Conservation (phyloP, 2,329 filamentous ascomycete species). For the Pseudophaeomoniella oleicola region DNA sequence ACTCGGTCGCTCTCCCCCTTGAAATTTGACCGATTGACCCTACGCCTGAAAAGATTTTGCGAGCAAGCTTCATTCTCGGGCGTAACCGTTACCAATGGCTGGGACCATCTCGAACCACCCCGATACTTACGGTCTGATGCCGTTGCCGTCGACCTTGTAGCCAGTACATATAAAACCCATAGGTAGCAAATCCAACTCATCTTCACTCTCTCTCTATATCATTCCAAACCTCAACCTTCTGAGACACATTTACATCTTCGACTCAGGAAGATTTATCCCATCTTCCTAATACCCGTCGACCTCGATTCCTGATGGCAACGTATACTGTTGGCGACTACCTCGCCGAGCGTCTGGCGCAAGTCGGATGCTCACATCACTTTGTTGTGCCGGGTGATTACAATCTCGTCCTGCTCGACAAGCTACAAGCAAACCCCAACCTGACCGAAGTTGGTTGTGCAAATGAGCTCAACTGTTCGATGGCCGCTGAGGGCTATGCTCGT, state of each 20-base stretch:
- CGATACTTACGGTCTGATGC: not conserved
- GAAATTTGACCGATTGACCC: not conserved
- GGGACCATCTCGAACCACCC: not conserved
- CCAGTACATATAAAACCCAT: not conserved
- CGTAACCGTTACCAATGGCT: not conserved
- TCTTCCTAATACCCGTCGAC: too few species aligned
- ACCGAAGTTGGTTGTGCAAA: slow-evolving; percentile 15
- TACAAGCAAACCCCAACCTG: slow-evolving; percentile 12
- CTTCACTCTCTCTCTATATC: not conserved
- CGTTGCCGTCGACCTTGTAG: not conserved
- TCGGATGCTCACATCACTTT: not conserved
- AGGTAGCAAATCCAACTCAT: not conserved
- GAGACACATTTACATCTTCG: not conserved
- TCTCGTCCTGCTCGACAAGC: slow-evolving; percentile 17
- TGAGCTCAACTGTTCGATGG: slow-evolving; percentile 17
- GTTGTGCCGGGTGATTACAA: slow-evolving; percentile 16
- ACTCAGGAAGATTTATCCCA: too few species aligned
- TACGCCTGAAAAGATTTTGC: not conserved
- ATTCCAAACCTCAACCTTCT: not conserved
- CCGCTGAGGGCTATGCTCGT: slow-evolving; percentile 17
- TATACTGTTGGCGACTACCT: not conserved
- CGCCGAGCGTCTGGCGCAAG: not conserved
- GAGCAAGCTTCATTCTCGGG: not conserved
- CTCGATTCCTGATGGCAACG: slow-evolving; percentile 1
- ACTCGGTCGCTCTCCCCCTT: not conserved